These are phyloP conservation scores for Pterocarpus macrocarpus DNA, from an alignment of 306 rosid genomes.

Conservation along the genomic window DNA sequence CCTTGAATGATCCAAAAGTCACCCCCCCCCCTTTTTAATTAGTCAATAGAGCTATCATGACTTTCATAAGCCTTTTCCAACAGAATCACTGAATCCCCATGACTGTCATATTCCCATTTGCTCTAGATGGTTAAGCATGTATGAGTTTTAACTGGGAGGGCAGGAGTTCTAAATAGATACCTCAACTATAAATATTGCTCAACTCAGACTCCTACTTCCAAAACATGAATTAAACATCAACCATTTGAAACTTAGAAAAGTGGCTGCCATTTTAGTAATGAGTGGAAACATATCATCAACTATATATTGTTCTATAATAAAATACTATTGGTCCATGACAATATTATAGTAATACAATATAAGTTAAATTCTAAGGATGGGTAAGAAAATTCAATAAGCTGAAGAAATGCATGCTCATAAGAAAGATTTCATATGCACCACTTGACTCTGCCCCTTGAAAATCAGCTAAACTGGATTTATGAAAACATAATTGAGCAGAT, in stretches of 20 bases:
- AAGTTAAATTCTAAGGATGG: slow-evolving; percentile 6
- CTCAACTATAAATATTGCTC: slow-evolving; percentile 1
- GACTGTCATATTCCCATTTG: neutral
- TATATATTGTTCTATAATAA: neutral
- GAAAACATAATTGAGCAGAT: neutral
- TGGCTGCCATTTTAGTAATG: neutral
- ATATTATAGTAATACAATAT: no score
- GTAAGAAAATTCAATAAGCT: slow-evolving; percentile 16
- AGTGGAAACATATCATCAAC: neutral
- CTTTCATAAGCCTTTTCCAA: slow-evolving; percentile 89
- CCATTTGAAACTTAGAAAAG: slow-evolving; percentile 21
- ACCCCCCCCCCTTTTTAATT: slow-evolving; percentile 79
- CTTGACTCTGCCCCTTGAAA: slow-evolving; percentile 4
- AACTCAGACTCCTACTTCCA: slow-evolving; percentile 22
- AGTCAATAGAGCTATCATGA: slow-evolving; percentile 91
- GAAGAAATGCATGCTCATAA: slow-evolving; percentile 24
- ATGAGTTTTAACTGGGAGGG: neutral
- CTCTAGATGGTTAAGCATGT: neutral
- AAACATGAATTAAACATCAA: slow-evolving; percentile 10
- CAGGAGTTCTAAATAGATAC: slow-evolving; percentile 12
- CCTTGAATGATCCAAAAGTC: slow-evolving; percentile 88
- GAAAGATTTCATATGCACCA: neutral
- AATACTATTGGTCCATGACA: neutral
- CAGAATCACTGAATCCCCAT: slow-evolving; percentile 48
- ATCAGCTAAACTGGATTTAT: slow-evolving; percentile 17